Base-by-base conservation (phyloP, 2,329 filamentous ascomycete species). In the Microcyclospora tardicrescens region DNA sequence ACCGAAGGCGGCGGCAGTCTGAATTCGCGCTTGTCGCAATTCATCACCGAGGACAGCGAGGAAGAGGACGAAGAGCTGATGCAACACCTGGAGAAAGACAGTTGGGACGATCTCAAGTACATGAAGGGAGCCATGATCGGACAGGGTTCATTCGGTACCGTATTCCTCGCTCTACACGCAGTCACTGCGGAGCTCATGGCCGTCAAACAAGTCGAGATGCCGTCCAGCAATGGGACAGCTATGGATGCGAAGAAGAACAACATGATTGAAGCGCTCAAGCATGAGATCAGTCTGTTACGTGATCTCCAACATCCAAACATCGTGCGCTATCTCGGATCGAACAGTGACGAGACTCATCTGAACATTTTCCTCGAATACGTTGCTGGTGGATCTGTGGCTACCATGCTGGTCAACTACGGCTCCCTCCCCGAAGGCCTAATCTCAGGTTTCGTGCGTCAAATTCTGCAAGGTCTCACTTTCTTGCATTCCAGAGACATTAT, bases 281-380 rank as follows among this genome's bases (percentile, higher is more conserved):
- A 89, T 51, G 91, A 98, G 64, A 98, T 98, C 59, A 83, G 82
- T 45, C 76, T 98, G 37, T 72, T 98, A 31, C 84, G 91, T 47
- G 91, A 95, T 50, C 77, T 98, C 36, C 86, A 93, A 55, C 91
- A 98, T 56, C 77, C 84, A 40, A 96, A 98, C 60, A 96, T 98
- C 57, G 91, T 98, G 60, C 91, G 95, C 59, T 98, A 98, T 58
- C 77, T 98, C 6, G 91, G 91, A 43, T 95, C 87, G 51, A 89
- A 87, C 55, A 89, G 85, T 8, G 91, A 93, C 45, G 77, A 84
- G 13, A 81, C 87, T 39, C 81, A 89, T 59, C 77, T 98, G 54
- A 98, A 98, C 67, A 98, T 98, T 81, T 98, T 98, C 77, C 78
- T 98, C 57, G 91, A 98, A 63, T 98, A 98, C 60, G 91, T 98